Evolutionary conservation across 2,329 filamentous ascomycete genomes (phyloP).

Genomic region (Monosporascus sp.): DNA sequence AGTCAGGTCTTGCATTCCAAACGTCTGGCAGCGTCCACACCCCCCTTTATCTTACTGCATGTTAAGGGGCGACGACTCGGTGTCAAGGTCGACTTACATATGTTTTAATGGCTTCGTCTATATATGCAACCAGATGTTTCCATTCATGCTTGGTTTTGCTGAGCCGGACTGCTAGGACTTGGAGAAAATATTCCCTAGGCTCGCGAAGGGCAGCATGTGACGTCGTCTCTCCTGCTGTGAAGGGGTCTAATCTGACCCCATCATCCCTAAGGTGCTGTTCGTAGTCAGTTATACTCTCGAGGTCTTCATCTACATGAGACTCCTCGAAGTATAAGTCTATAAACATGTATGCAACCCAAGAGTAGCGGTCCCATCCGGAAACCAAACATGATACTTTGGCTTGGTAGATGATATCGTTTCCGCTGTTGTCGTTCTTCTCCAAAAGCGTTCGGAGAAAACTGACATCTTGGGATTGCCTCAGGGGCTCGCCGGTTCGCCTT

Average conservation of each 20-base stretch:
- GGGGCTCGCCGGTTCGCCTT: background rate
- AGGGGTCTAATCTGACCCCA: slow-evolving; percentile 1
- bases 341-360: slow-evolving; percentile 6
- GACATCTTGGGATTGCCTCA: slow-evolving; percentile 5
- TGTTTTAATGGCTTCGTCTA: slow-evolving; percentile 2
- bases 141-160: slow-evolving; percentile 1
- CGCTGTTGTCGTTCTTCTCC: slow-evolving; percentile 4
- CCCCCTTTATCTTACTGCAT: too few species aligned
- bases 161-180: background rate
- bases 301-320: background rate
- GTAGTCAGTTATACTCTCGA: slow-evolving; percentile 4
- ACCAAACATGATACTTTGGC: slow-evolving; percentile 4
- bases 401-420: slow-evolving; percentile 6
- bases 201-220: background rate
- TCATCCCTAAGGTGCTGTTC: background rate
- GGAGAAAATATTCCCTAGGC: slow-evolving; percentile 6
- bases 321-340: slow-evolving; percentile 7
- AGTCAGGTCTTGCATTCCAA: too few species aligned
- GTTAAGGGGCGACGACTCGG: background rate
- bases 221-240: slow-evolving; percentile 2
- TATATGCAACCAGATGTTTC: background rate
- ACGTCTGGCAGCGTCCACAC: too few species aligned
- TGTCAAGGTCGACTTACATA: slow-evolving; percentile 1
- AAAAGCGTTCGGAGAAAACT: slow-evolving; percentile 5
- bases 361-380: slow-evolving; percentile 1